phyloP scores from a whole-genome alignment of 257 asterid genomes.

The Fraxinus excelsior region DNA sequence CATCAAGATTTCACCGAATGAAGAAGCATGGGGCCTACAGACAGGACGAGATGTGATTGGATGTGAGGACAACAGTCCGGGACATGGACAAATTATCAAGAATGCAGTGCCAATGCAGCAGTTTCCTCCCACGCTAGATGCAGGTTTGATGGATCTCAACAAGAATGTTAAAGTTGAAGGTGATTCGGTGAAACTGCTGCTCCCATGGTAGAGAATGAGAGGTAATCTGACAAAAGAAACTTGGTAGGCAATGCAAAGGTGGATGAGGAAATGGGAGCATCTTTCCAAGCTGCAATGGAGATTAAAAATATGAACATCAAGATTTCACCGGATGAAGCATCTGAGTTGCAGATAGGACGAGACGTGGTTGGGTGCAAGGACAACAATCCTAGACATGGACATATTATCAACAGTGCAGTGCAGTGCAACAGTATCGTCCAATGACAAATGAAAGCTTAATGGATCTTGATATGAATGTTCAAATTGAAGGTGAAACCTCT shows the following conservation, averaged over 20 bases:
- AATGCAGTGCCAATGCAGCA: constrained; percentile 33
- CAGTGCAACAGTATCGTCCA: constrained; percentile 16
- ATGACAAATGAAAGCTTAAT: constrained; percentile 19
- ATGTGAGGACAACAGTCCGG: constrained; percentile 49
- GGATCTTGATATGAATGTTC: constrained; percentile 30
- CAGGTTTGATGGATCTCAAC: constrained; percentile 28
- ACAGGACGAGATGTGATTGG: not conserved
- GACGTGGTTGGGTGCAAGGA: constrained; percentile 14
- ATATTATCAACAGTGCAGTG: not conserved
- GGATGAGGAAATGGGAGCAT: constrained; percentile 25
- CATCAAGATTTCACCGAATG: constrained; percentile 43
- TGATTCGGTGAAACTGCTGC: no score
- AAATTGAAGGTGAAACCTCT: constrained; percentile 30
- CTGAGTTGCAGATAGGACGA: constrained; percentile 31
- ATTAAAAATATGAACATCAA: constrained; percentile 26
- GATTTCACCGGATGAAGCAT: constrained; percentile 26
- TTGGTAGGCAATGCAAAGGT: constrained; percentile 28
- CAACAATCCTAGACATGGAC: constrained; percentile 26
- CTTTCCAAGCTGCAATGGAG: constrained; percentile 24
- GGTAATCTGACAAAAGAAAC: constrained; percentile 31
- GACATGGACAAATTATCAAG: constrained; percentile 36
- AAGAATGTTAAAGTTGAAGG: not conserved
- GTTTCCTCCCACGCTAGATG: constrained; percentile 23
- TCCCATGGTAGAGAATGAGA: not conserved
- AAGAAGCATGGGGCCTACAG: constrained; percentile 31